Evolutionary conservation across 2,329 filamentous ascomycete genomes (phyloP).

Genomic region (Penicillium sp.): DNA sequence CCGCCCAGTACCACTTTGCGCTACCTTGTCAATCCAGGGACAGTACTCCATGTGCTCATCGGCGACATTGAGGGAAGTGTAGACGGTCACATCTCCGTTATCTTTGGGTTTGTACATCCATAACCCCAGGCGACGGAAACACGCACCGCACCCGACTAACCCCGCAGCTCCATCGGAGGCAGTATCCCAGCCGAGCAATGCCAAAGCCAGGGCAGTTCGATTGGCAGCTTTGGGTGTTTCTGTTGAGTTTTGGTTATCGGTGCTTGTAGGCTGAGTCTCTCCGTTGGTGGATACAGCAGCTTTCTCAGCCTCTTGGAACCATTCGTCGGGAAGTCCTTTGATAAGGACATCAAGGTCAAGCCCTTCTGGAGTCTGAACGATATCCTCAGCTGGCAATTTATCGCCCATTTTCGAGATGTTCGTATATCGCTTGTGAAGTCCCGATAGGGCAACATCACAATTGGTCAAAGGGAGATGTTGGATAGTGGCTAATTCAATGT

Average conservation of each 20-base stretch:
- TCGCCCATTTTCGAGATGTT: slow-evolving; percentile 46
- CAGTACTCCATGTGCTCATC: slow-evolving; percentile 80
- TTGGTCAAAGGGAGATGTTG: slow-evolving; percentile 66
- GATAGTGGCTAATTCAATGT: slow-evolving; percentile 54
- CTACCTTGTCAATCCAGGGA: slow-evolving; percentile 68
- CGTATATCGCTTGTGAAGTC: slow-evolving; percentile 64
- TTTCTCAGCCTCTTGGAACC: slow-evolving; percentile 18
- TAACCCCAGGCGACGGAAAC: slow-evolving; percentile 81
- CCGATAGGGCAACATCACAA: slow-evolving; percentile 57
- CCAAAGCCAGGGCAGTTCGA: slow-evolving; percentile 64
- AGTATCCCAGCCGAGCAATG: slow-evolving; percentile 74
- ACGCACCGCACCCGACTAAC: slow-evolving; percentile 77
- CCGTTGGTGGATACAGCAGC: neutral
- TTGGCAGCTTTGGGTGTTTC: slow-evolving; percentile 45
- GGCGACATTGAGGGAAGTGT: slow-evolving; percentile 62
- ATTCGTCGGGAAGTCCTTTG: slow-evolving; percentile 30
- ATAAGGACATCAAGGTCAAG: slow-evolving; percentile 35
- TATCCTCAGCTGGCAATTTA: slow-evolving; percentile 36
- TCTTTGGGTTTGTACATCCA: slow-evolving; percentile 89
- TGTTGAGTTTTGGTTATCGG: slow-evolving; percentile 5
- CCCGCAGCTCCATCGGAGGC: slow-evolving; percentile 49
- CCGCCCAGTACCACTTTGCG: slow-evolving; percentile 55
- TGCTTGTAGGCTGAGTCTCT: neutral
- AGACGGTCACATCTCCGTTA: slow-evolving; percentile 45
- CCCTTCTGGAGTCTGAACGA: slow-evolving; percentile 33